These are phyloP conservation scores for Porogramme epimiltina DNA, from an alignment of 1,284 basidiomycete species.

Conservation along the genomic window DNA sequence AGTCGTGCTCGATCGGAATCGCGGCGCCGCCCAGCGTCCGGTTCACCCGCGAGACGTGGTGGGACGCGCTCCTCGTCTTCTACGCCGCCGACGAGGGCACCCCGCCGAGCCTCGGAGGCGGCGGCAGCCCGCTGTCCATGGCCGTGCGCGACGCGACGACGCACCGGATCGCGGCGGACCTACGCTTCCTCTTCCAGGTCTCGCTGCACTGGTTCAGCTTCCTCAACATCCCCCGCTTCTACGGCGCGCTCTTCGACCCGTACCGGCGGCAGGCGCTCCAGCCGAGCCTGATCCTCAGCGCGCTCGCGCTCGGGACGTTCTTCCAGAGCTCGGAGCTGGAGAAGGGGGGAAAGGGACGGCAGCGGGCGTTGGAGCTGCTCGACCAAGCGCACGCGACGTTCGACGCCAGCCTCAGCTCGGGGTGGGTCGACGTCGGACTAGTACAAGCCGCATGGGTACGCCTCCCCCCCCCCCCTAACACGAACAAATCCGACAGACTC, in stretches of 20 bases:
- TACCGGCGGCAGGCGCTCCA: constrained; percentile 55
- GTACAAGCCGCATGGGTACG: constrained; percentile 74
- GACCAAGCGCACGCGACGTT: constrained; percentile 68
- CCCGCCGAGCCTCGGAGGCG: no score
- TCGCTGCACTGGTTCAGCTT: constrained; percentile 74
- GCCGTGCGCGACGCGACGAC: constrained; percentile 47
- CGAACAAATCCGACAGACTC: not conserved
- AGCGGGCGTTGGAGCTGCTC: constrained; percentile 56
- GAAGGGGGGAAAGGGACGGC: constrained; percentile 41
- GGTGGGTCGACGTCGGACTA: constrained; percentile 69
- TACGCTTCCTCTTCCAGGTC: constrained; percentile 60
- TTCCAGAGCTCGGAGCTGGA: constrained; percentile 69
- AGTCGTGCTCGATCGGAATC: not conserved
- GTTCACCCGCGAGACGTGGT: constrained; percentile 74
- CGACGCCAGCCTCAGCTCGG: constrained; percentile 66
- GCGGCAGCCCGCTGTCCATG: constrained; percentile 30
- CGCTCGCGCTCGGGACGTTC: constrained; percentile 65
- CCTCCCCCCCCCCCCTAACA: constrained; percentile 27
- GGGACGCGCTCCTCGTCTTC: constrained; percentile 66
- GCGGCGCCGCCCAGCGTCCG: constrained; percentile 53
- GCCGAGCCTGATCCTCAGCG: constrained; percentile 62
- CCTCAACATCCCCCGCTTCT: constrained; percentile 70
- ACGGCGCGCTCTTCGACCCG: constrained; percentile 56
- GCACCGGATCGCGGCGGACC: constrained; percentile 50
- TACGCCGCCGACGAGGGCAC: constrained; percentile 38